Conservation (phyloP, 1,284 basidiomycete genomes). For the Pascua sp. region DNA sequence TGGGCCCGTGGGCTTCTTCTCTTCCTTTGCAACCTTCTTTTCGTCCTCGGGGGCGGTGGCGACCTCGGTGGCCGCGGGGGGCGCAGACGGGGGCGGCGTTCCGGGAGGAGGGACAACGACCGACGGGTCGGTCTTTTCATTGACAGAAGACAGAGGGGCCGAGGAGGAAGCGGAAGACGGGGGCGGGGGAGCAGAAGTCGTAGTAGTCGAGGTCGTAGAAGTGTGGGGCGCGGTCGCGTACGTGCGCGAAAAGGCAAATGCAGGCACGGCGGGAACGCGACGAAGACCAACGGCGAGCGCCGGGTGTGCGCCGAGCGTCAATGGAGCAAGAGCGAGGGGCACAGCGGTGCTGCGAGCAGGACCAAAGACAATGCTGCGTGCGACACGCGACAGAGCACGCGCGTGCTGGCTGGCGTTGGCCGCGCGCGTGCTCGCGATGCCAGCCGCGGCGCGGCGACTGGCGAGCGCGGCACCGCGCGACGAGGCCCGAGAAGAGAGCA, state of each 20-base stretch:
- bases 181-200: conserved; percentile 8
- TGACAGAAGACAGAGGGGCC: background rate
- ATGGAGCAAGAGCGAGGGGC: conserved; percentile 1
- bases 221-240: conserved; percentile 23
- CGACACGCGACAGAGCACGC: background rate
- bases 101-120: conserved; percentile 32
- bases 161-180: conserved; percentile 13
- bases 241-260: conserved; percentile 6
- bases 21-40: conserved; percentile 53
- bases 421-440: background rate
- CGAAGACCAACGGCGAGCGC: conserved; percentile 13
- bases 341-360: background rate
- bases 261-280: background rate
- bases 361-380: too few species aligned
- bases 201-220: conserved; percentile 8
- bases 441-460: background rate
- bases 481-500: conserved; percentile 11
- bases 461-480: background rate
- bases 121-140: background rate
- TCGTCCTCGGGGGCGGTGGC: conserved; percentile 19
- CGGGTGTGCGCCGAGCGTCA: conserved; percentile 6
- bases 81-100: conserved; percentile 30
- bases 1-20: conserved; percentile 38
- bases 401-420: conserved; percentile 1
- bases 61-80: conserved; percentile 17